Conservation (phyloP, 306 rosid species). For the Malus sieversii region DNA sequence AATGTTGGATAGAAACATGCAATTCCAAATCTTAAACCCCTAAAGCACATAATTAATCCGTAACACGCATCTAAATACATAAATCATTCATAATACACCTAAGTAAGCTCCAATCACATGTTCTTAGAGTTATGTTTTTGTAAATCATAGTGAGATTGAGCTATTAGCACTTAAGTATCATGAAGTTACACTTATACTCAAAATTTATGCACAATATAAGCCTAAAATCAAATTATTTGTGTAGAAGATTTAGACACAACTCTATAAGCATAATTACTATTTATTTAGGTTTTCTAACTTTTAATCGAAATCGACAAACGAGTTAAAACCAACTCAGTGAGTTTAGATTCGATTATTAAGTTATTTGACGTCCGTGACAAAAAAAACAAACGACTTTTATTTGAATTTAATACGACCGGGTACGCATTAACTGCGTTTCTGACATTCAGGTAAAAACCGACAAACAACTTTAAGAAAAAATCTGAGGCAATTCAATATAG, state of each 20-base stretch:
- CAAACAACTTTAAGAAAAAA: not conserved
- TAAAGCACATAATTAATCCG: too few relatives aligned
- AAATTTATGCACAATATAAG: not conserved
- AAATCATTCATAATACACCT: not conserved
- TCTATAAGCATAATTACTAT: not conserved
- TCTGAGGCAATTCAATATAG: not conserved
- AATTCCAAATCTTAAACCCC: not conserved
- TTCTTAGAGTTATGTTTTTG: too few relatives aligned
- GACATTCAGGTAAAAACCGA: not conserved
- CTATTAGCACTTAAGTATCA: not conserved
- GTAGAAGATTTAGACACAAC: not conserved
- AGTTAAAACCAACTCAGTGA: not conserved
- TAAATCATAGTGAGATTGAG: too few relatives aligned
- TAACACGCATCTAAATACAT: not conserved
- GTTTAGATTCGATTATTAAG: not conserved
- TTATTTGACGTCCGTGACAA: not conserved
- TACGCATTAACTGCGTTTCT: not conserved
- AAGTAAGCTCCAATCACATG: not conserved
- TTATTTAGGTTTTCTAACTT: not conserved
- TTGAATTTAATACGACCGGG: not conserved
- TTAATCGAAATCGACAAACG: not conserved
- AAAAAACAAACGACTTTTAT: not conserved
- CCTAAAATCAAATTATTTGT: not conserved
- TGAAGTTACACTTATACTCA: not conserved
- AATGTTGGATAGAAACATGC: too few relatives aligned